phyloP scores from a whole-genome alignment of 331 rosid genomes.

The Malus hybrid region DNA sequence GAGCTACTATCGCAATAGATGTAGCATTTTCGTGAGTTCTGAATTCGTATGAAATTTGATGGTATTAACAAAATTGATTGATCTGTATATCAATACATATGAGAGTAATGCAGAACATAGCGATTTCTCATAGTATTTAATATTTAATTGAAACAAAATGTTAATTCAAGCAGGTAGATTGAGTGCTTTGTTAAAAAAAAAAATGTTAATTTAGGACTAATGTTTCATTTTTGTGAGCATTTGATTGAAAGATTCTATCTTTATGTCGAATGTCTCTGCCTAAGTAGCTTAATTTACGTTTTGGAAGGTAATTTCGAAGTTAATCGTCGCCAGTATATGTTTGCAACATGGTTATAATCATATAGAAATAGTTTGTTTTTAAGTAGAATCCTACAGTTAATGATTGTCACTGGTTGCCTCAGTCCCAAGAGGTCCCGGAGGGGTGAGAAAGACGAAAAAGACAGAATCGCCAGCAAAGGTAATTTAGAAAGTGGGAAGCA shows the following conservation, averaged over 20 bases:
- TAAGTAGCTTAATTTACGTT: not conserved
- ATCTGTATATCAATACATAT: not conserved
- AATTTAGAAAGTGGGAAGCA: conserved; percentile 29
- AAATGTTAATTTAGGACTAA: too few species aligned
- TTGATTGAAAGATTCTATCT: not conserved
- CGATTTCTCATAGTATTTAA: not conserved
- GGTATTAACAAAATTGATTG: not conserved
- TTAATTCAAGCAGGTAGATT: not conserved
- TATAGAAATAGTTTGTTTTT: not conserved
- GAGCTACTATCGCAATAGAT: not conserved
- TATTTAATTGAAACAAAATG: not conserved
- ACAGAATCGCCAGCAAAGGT: conserved; percentile 24
- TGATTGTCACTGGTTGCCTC: conserved; percentile 13
- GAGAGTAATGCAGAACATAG: not conserved
- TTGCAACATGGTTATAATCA: not conserved
- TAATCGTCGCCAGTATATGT: not conserved
- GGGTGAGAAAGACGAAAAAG: conserved; percentile 48
- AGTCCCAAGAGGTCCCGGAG: conserved; percentile 79
- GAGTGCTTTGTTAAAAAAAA: not conserved
- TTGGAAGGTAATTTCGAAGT: not conserved
- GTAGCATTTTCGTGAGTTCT: not conserved
- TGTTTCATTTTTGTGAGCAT: not conserved
- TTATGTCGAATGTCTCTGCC: too few species aligned
- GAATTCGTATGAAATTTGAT: not conserved
- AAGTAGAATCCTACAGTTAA: not conserved